A percentile compares a stretch with the other conserved stretches of the same genome.
These are phyloP conservation scores for Blepharisma stoltei DNA, from an alignment of 73 alveolate species.

Conservation along the genomic window DNA sequence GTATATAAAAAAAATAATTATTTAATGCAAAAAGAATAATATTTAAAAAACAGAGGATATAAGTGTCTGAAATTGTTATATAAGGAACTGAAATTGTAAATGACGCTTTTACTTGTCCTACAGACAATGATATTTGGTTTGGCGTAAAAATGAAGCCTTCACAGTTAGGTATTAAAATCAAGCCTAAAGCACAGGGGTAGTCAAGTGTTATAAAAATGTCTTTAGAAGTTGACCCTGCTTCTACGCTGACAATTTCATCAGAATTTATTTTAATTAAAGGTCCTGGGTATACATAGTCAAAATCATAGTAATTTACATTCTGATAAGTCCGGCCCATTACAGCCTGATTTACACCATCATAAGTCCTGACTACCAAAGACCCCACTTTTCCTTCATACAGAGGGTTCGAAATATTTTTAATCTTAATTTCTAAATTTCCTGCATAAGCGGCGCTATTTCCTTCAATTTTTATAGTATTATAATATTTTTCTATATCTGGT, in stretches of 20 bases:
- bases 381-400: conserved; percentile 23
- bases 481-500: background rate
- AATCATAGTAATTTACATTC: conserved; percentile 39
- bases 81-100: conserved; percentile 38
- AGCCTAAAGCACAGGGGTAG: conserved; percentile 34
- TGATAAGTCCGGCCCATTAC: conserved; percentile 40
- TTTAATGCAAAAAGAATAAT: too few species aligned
- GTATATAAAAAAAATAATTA: too few species aligned
- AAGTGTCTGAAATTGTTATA: conserved; percentile 5
- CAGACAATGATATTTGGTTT: conserved; percentile 15
- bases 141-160: conserved; percentile 30
- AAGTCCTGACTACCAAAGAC: conserved; percentile 21
- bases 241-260: conserved; percentile 31
- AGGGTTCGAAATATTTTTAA: conserved; percentile 39
- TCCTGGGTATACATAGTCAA: conserved; percentile 37
- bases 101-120: conserved; percentile 19
- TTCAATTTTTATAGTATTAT: too few species aligned
- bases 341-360: conserved; percentile 28
- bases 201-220: conserved; percentile 23
- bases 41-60: too few species aligned
- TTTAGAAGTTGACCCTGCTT: conserved; percentile 34
- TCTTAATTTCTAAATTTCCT: background rate
- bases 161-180: conserved; percentile 30
- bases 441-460: background rate
- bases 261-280: conserved; percentile 35